Percentiles rank a stretch among this genome's conserved stretches.
Evolutionary conservation across 306 rosid genomes (phyloP).

Genomic region (Cucurbita moschata): DNA sequence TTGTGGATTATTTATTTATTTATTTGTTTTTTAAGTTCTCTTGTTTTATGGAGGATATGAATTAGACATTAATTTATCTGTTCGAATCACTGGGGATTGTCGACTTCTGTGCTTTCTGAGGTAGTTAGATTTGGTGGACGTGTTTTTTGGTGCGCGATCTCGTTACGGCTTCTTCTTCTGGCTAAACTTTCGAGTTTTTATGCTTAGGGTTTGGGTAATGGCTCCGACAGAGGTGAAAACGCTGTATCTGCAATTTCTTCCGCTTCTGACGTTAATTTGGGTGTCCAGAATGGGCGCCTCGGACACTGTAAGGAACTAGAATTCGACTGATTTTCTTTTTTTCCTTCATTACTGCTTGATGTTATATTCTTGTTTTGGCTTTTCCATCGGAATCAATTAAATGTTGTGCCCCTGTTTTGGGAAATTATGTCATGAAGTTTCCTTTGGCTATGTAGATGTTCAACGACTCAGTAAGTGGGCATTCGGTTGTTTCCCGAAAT

Average conservation of each 20-base stretch:
- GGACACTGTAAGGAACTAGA: constrained; percentile 18
- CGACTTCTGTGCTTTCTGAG: not conserved
- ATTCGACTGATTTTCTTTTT: not conserved
- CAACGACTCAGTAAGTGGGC: constrained; percentile 11
- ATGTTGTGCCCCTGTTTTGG: no score
- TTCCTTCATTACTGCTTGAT: not conserved
- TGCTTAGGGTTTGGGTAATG: constrained; percentile 22
- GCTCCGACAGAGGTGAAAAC: constrained; percentile 5
- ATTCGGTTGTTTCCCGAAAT: constrained; percentile 16
- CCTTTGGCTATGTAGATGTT: constrained; percentile 14
- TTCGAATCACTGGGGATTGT: not conserved
- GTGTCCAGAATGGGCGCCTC: constrained; percentile 17
- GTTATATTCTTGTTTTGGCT: not conserved
- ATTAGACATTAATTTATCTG: not conserved
- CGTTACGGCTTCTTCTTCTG: not conserved
- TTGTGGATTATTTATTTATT: not conserved
- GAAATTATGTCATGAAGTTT: not conserved
- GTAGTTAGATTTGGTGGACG: not conserved
- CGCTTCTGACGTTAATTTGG: constrained; percentile 10
- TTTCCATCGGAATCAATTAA: not conserved
- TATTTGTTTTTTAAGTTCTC: not conserved
- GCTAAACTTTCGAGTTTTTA: not conserved
- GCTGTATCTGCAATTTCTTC: constrained; percentile 6
- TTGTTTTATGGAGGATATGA: not conserved
- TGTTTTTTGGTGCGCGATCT: not conserved